phyloP scores from a whole-genome alignment of 2,329 filamentous ascomycete species.

The Pyrenophora graminea region DNA sequence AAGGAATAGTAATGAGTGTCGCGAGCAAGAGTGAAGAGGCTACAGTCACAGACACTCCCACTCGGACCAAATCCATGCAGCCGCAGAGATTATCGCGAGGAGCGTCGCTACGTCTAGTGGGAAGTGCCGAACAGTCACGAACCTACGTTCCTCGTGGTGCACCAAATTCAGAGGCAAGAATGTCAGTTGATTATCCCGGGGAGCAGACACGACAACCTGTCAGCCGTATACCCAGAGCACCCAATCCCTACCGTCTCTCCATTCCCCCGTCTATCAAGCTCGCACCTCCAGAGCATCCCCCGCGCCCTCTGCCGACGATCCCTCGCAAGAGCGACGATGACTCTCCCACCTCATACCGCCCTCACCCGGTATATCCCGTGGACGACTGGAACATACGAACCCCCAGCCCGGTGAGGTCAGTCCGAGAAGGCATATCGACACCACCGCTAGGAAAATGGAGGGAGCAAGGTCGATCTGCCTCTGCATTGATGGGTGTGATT shows the following conservation, averaged over 20 bases:
- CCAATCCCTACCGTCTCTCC: slow-evolving; percentile 26
- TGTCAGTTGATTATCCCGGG: not conserved
- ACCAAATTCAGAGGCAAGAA: slow-evolving; percentile 1
- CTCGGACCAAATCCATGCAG: not conserved
- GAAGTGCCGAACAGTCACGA: slow-evolving; percentile 1
- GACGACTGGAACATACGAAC: slow-evolving; percentile 35
- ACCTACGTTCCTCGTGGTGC: slow-evolving; percentile 24
- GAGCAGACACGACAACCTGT: slow-evolving; percentile 6
- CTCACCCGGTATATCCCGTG: slow-evolving; percentile 30
- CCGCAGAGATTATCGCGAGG: not conserved
- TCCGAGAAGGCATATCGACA: slow-evolving; percentile 26
- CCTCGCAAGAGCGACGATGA: slow-evolving; percentile 23
- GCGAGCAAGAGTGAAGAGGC: not conserved
- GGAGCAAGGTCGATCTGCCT: slow-evolving; percentile 16
- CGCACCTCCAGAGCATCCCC: slow-evolving; percentile 14
- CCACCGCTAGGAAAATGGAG: slow-evolving; percentile 22
- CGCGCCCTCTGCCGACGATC: slow-evolving; percentile 19
- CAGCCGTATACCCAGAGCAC: slow-evolving; percentile 6
- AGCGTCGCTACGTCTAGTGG: not conserved
- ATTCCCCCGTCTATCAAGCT: slow-evolving; percentile 31
- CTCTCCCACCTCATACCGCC: slow-evolving; percentile 24
- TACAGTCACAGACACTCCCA: not conserved
- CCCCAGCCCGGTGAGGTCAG: slow-evolving; percentile 34
- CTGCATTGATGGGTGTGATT: slow-evolving; percentile 28
- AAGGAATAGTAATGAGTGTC: not conserved